Evolutionary conservation across 805 yeast genomes (phyloP).

Genomic region (Hanseniaspora vineae): DNA sequence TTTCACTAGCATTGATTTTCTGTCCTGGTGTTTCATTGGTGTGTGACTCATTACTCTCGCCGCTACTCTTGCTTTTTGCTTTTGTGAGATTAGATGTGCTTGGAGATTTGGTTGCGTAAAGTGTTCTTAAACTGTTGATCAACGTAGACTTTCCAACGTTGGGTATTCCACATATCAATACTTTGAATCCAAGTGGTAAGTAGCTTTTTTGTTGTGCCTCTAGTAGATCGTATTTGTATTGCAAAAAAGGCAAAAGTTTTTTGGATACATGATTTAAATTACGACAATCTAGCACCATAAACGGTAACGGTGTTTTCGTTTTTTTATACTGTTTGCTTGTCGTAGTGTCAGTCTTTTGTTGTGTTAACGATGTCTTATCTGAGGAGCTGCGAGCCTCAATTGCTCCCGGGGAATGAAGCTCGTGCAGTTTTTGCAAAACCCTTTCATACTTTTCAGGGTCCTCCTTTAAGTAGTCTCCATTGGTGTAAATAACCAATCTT

Average conservation of each 20-base stretch:
- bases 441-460: background rate
- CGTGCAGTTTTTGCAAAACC: background rate
- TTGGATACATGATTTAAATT: background rate
- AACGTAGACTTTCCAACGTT: slow-evolving; percentile 93
- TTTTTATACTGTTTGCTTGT: background rate
- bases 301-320: background rate
- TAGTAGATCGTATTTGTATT: slow-evolving; percentile 4
- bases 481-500: background rate
- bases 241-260: slow-evolving; percentile 12
- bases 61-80: too few species aligned
- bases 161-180: slow-evolving; percentile 87
- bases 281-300: background rate
- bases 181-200: slow-evolving; percentile 73
- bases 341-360: background rate
- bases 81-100: background rate
- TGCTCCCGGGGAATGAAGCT: background rate
- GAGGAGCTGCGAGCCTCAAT: too few species aligned
- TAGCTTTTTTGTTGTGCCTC: slow-evolving; percentile 15
- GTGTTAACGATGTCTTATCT: too few species aligned
- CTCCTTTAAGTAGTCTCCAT: background rate
- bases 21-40: too few species aligned
- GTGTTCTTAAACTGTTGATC: slow-evolving; percentile 52
- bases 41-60: too few species aligned
- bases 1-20: too few species aligned
- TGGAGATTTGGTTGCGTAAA: slow-evolving; percentile 8